These are phyloP conservation scores for Zygosaccharomyces rouxii DNA, from an alignment of 805 yeast species.

Conservation along the genomic window DNA sequence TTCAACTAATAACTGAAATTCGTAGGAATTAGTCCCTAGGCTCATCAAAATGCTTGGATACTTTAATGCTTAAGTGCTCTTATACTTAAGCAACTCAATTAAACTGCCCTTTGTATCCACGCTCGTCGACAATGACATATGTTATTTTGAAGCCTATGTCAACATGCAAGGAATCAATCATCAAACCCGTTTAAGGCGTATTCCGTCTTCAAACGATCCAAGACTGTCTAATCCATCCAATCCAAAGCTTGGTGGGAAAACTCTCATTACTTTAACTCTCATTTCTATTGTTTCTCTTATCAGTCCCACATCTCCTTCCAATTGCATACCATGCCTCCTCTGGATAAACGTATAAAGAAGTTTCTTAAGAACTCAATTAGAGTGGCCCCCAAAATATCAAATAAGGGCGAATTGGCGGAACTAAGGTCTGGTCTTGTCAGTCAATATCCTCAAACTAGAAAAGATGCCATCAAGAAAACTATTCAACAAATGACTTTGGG, in stretches of 20 bases:
- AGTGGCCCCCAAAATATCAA: constrained; percentile 37
- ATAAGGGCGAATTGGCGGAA: constrained; percentile 79
- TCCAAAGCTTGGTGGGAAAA: not conserved
- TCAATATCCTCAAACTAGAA: constrained; percentile 89
- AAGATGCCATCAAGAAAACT: constrained; percentile 94
- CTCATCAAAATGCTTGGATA: too few species aligned
- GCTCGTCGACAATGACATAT: not conserved
- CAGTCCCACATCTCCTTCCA: not conserved
- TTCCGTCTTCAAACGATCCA: not conserved
- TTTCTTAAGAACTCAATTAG: constrained; percentile 34
- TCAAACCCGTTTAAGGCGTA: not conserved
- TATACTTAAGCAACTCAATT: too few species aligned
- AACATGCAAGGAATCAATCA: not conserved
- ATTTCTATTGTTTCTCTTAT: not conserved
- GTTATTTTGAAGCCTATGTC: not conserved
- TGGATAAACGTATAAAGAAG: constrained; percentile 36
- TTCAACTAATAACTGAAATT: too few species aligned
- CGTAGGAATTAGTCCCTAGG: too few species aligned
- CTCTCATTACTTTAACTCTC: not conserved
- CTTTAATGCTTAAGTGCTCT: too few species aligned
- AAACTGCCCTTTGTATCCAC: too few species aligned
- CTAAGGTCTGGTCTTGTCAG: constrained; percentile 86
- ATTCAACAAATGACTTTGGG: constrained; percentile 98
- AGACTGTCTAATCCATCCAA: not conserved
- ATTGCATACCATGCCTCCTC: constrained; percentile 26